Evolutionary conservation across 805 yeast species (phyloP).

Genomic region (Sugiyamaella qingdaonensis): DNA sequence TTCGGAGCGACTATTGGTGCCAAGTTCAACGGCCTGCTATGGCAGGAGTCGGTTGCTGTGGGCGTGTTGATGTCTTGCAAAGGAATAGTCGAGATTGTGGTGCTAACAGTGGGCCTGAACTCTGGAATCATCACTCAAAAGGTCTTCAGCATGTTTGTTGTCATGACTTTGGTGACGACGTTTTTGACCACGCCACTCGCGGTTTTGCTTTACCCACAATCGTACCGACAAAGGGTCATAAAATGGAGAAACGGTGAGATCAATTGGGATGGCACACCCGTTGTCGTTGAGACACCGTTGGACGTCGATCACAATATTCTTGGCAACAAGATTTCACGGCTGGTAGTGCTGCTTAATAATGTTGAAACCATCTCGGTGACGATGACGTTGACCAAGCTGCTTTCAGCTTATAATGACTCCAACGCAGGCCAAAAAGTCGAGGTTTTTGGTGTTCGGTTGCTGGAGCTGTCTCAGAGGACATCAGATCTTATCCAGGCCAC

Average conservation of each 20-base stretch:
- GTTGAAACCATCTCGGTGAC: conserved; percentile 32
- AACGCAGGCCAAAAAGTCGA: conserved; percentile 22
- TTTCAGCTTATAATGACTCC: conserved; percentile 16
- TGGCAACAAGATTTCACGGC: conserved; percentile 13
- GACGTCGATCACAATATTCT: not conserved
- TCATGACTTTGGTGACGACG: conserved; percentile 77
- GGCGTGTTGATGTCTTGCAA: conserved; percentile 85
- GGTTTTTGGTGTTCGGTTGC: conserved; percentile 51
- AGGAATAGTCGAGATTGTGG: conserved; percentile 83
- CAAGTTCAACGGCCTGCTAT: conserved; percentile 53
- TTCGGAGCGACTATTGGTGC: conserved; percentile 66
- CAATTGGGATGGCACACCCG: conserved; percentile 31
- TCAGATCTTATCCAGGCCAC: conserved; percentile 69
- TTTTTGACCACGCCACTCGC: conserved; percentile 78
- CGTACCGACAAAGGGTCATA: conserved; percentile 19
- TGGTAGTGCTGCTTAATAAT: conserved; percentile 28
- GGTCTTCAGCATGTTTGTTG: conserved; percentile 73
- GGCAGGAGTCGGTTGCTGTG: conserved; percentile 73
- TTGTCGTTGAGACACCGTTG: conserved; percentile 10
- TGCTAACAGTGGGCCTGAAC: conserved; percentile 65
- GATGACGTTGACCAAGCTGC: conserved; percentile 28
- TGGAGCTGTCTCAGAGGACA: conserved; percentile 62
- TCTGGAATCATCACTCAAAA: conserved; percentile 62
- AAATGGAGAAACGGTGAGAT: conserved; percentile 28
- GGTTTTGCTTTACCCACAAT: conserved; percentile 53